These are phyloP conservation scores for Fusarium foetens DNA, from an alignment of 2,329 filamentous ascomycete genomes.

Conservation along the genomic window DNA sequence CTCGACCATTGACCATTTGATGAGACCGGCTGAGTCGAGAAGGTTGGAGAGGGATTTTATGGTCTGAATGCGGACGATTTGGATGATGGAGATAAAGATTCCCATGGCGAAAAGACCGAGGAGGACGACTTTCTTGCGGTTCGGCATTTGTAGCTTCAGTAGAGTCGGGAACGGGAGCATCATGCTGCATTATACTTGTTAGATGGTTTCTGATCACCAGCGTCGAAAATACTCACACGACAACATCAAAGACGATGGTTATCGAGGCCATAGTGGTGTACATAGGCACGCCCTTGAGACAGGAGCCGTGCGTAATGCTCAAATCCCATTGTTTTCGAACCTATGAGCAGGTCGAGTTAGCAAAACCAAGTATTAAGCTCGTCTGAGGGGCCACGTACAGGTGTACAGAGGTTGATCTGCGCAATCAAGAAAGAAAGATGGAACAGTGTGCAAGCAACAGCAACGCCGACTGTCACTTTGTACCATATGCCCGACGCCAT, in stretches of 20 bases:
- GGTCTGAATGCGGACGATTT: conserved; percentile 62
- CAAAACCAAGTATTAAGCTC: neutral
- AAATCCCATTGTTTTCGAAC: conserved; percentile 55
- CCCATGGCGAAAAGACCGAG: conserved; percentile 58
- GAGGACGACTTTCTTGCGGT: conserved; percentile 55
- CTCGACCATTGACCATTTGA: conserved; percentile 60
- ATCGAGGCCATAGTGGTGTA: conserved; percentile 56
- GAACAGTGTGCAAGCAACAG: conserved; percentile 50
- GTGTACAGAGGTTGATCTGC: conserved; percentile 51
- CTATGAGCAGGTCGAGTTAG: neutral
- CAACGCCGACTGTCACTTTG: conserved; percentile 48
- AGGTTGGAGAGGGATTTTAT: conserved; percentile 56
- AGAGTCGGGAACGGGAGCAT: conserved; percentile 55
- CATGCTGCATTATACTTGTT: conserved; percentile 45
- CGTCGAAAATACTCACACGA: conserved; percentile 48
- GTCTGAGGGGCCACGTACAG: conserved; percentile 31
- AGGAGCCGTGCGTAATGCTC: conserved; percentile 49
- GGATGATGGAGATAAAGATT: conserved; percentile 62
- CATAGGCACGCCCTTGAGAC: conserved; percentile 53
- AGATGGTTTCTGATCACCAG: fast-evolving
- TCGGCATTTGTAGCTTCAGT: conserved; percentile 50
- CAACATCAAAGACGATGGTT: conserved; percentile 55
- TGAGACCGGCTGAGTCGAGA: conserved; percentile 54
- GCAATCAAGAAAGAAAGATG: conserved; percentile 53
- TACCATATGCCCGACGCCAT: conserved; percentile 51